Conservation (phyloP, 345 rosid species). For the Sapria himalayana region DNA sequence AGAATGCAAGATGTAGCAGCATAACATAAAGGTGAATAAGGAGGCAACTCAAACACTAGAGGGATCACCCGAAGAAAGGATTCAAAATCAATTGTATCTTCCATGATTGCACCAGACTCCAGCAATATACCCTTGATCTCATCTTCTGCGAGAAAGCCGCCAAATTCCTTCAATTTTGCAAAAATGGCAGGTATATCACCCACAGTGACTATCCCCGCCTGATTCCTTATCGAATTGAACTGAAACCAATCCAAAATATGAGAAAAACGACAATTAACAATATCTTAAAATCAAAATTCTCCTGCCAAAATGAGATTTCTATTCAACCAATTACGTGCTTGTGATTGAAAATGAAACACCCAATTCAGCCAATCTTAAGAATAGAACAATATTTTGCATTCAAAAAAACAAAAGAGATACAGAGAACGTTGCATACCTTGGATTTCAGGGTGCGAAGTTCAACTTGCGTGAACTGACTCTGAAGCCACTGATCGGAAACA, state of each 20-base stretch:
- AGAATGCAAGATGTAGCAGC: no score
- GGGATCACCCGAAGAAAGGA: constrained; percentile 58
- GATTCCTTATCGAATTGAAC: constrained; percentile 49
- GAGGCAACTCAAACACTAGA: no score
- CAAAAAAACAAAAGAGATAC: neutral
- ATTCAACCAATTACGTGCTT: constrained; percentile 2
- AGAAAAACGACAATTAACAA: no score
- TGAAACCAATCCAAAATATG: constrained; percentile 11
- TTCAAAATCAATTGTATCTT: constrained; percentile 68
- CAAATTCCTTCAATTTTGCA: constrained; percentile 47
- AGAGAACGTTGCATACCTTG: constrained; percentile 23
- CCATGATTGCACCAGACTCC: constrained; percentile 22
- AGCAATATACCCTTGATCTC: constrained; percentile 44
- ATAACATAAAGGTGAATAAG: no score
- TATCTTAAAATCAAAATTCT: no score
- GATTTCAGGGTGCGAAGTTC: constrained; percentile 89
- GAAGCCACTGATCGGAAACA: constrained; percentile 95
- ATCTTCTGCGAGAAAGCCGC: constrained; percentile 32
- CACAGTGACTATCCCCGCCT: constrained; percentile 28
- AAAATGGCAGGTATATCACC: constrained; percentile 56
- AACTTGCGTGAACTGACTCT: constrained; percentile 98
- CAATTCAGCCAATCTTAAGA: no score
- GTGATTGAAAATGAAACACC: no score
- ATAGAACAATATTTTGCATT: no score
- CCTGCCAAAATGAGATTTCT: no score